Evolutionary conservation across 495 filamentous ascomycete genomes (phyloP).

Genomic region (Pyrenula aspistea): DNA sequence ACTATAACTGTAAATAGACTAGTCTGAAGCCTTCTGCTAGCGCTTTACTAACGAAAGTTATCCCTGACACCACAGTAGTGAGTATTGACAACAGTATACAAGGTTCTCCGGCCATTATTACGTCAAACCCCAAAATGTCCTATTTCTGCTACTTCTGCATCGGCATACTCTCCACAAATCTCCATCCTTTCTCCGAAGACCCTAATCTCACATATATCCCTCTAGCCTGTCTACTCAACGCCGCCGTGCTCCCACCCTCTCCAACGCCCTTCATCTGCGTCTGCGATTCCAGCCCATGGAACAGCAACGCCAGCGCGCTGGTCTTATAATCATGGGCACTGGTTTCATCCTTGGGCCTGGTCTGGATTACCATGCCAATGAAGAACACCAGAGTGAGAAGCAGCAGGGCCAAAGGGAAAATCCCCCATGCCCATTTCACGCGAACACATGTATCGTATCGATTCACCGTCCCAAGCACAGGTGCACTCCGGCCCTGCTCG

Average conservation of each 20-base stretch:
- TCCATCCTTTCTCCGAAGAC: background rate
- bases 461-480: background rate
- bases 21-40: too few species aligned
- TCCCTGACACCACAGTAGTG: too few species aligned
- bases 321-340: background rate
- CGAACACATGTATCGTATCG: slow-evolving; percentile 2
- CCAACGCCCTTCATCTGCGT: background rate
- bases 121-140: too few species aligned
- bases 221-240: background rate
- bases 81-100: too few species aligned
- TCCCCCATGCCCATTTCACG: slow-evolving; percentile 9
- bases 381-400: slow-evolving; percentile 6
- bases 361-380: background rate
- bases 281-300: background rate
- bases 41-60: too few species aligned
- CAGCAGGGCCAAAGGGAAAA: slow-evolving; percentile 6
- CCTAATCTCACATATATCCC: background rate
- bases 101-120: too few species aligned
- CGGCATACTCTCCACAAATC: background rate
- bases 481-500: background rate
- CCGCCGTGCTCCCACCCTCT: background rate
- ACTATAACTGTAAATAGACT: too few species aligned
- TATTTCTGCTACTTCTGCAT: too few species aligned
- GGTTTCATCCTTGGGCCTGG: background rate
- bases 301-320: background rate